Base-by-base conservation (phyloP, 2,329 filamentous ascomycete species). In the Verticillium longisporum region DNA sequence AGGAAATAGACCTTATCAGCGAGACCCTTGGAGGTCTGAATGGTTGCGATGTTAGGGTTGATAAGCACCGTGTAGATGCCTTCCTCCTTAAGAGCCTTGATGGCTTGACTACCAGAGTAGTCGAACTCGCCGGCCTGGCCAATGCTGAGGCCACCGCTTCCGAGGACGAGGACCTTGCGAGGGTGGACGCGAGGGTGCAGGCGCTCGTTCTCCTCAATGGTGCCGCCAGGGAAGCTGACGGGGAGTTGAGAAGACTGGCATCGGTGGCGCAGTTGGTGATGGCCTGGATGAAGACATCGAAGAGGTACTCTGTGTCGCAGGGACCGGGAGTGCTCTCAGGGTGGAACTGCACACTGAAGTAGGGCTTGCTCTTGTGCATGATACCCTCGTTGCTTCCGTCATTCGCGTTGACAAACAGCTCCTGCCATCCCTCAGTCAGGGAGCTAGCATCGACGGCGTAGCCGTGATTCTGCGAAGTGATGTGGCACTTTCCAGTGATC, bases 261-360 rank as follows among this genome's bases (percentile, higher is more conserved):
- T 92, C 87, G 60, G 83, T 77, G 56, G 92, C 80, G 62, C 89
- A 89, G 68, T 88, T 83, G 71, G 85, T 80, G 67, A 98, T 91
- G 21, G 92, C 90, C 77, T 89, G 80, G 72, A 99, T 90, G 80
- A 99, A 99, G 65, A 98, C 92, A 75, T 99, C 93, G 66, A 99
- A 99, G 32, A 99, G 83, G 72, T 91, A 97, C 74, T 99, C 95
- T 33, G 95, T 99, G 73, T 99, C 95, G 38, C 92, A 86, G 58
- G 95, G 95, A 61, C 95, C 95, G 2, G 95, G 95, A 1, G 92
- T 96, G 80, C 93, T 97, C 77, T 99, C 95, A 0, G 95, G 95
- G 72, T 99, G 95, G 79, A 99, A 99, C 74, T 99, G 95, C n/a
- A 98, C 95, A 81, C 92, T 97, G 83, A 99, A 99, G 79, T 94